phyloP scores from a whole-genome alignment of 2,329 filamentous ascomycete genomes.

The Pseudocercospora pini-densiflorae region DNA sequence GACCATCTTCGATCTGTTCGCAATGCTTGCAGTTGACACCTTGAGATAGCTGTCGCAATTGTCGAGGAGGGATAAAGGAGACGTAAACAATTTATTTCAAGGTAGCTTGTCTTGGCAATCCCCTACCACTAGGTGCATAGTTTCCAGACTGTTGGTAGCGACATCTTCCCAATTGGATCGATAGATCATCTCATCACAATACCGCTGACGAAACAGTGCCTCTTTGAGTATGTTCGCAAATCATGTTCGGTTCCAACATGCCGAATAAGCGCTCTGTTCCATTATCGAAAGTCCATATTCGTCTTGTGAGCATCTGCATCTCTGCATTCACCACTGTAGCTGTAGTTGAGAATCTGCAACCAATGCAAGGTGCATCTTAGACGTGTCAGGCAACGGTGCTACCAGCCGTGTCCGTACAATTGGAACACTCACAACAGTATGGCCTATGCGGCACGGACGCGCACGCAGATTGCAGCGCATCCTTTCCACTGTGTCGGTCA shows the following conservation, averaged over 20 bases:
- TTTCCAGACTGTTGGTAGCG: not conserved
- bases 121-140: not conserved
- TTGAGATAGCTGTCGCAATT: not conserved
- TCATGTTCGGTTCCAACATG: not conserved
- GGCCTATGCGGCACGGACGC: not conserved
- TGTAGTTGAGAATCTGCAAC: not conserved
- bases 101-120: conserved; percentile 1
- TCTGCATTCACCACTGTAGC: not conserved
- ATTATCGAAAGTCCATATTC: not conserved
- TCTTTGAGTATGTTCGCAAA: not conserved
- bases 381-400: not conserved
- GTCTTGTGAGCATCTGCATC: not conserved
- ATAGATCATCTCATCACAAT: not conserved
- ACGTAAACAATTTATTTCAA: not conserved
- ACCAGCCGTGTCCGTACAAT: not conserved
- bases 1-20: conserved; percentile 8
- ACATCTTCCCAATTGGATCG: not conserved
- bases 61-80: not conserved
- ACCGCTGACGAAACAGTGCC: not conserved
- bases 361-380: not conserved
- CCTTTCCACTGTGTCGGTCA: no score
- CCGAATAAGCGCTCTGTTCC: not conserved
- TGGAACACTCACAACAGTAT: not conserved
- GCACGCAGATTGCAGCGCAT: no score
- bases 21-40: not conserved